Conservation (phyloP, 75 land plant genomes). For the Pinus taeda region DNA sequence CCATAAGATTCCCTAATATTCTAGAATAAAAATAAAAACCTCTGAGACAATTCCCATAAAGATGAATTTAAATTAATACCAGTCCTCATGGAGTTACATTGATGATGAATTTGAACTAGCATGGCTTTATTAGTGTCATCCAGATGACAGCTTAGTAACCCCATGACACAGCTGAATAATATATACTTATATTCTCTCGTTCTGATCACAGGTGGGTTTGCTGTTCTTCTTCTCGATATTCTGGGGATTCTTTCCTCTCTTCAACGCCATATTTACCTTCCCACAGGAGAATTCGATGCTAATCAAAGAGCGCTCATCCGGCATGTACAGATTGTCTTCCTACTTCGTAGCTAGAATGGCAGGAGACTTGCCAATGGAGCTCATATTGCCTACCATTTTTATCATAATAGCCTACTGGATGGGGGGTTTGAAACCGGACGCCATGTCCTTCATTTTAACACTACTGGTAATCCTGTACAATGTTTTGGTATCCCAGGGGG, state of each 20-base stretch:
- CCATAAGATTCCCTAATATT: too few species aligned
- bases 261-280: conserved; percentile 51
- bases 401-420: conserved; percentile 50
- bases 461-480: conserved; percentile 32
- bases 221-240: conserved; percentile 50
- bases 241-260: conserved; percentile 60
- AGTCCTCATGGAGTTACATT: too few species aligned
- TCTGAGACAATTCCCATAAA: too few species aligned
- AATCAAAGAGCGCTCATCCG: conserved; percentile 51
- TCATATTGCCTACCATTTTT: conserved; percentile 48
- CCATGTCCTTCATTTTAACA: conserved; percentile 18
- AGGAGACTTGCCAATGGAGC: conserved; percentile 63
- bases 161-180: too few species aligned
- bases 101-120: too few species aligned
- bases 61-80: too few species aligned
- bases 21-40: too few species aligned
- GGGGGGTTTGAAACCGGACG: conserved; percentile 41
- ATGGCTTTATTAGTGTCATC: too few species aligned
- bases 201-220: conserved; percentile 35
- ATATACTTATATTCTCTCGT: too few species aligned
- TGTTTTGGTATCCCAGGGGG: conserved; percentile 49
- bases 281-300: conserved; percentile 58
- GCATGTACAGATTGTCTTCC: conserved; percentile 67
- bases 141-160: too few species aligned
- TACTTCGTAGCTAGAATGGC: conserved; percentile 44